Base-by-base conservation (phyloP, 768 basidiomycete genomes). In the Stropharia rugosoannulata region DNA sequence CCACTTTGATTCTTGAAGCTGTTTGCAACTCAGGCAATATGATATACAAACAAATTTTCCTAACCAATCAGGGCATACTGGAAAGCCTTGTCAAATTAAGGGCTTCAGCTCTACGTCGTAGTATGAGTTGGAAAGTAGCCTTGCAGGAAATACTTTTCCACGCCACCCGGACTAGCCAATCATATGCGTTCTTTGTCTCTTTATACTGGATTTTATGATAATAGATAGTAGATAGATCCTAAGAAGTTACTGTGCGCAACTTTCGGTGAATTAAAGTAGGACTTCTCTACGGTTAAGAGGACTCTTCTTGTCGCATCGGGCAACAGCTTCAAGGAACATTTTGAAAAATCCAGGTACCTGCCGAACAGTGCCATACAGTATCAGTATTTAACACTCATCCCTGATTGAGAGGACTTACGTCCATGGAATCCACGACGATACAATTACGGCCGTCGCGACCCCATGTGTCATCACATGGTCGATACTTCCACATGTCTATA, bases 391-490 rank as follows among this genome's bases (percentile, higher is more conserved):
- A 40, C 22, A 35, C 44, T n/a, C 4, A 19, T 38, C 55, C 36
- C 44, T 39, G 41, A 18, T 25, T n/a, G 16, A 19, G 2, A 37
- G 51, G 32, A 70, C 82, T 62, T 50, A 93, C 93, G 68, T 94
- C 74, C 19, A 94, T 69, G 8, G 77, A 71, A 61, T 87, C 79
- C 8, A 85, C 80, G 11, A 95, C 86, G 1, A 84, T 59, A 54
- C 91, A 93, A 60, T 95, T 95, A 69, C 84, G 90, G 5, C 90
- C 89, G 13, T 70, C 69, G 2, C 75, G 63, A 0, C 91, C 90
- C 93, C 93, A 95, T 0, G 78, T 77, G 60, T 84, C 79, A 59
- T 89, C 84, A 58, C 78, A 83, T 7, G 68, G 48, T 13, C 68
- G 71, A 69, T 87, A 90, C 55, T 80, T 75, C 81, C 84, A 92